These are phyloP conservation scores for Fusarium devonianum DNA, from an alignment of 2,329 filamentous ascomycete species.

Conservation along the genomic window DNA sequence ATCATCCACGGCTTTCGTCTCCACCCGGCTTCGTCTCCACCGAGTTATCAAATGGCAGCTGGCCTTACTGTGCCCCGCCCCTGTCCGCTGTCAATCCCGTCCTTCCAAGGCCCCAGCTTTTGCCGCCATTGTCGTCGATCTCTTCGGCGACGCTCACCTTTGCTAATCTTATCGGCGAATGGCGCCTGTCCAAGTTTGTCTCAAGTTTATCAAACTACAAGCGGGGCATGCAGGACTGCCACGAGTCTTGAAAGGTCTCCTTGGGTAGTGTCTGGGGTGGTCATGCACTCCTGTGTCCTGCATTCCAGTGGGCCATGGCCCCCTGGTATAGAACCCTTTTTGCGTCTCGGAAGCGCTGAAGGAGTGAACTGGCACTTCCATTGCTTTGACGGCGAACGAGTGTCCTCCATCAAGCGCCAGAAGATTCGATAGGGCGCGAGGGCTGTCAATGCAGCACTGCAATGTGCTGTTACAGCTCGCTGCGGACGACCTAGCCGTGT, in stretches of 20 bases:
- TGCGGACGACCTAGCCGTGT: background rate
- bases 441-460: background rate
- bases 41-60: constrained; percentile 24
- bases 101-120: constrained; percentile 30
- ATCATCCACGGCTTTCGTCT: too few species aligned
- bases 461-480: background rate
- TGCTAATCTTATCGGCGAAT: constrained; percentile 34
- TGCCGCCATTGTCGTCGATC: constrained; percentile 33
- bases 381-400: constrained; percentile 18
- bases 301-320: constrained; percentile 32
- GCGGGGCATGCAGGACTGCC: constrained; percentile 1
- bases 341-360: constrained; percentile 22
- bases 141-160: background rate
- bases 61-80: too few species aligned
- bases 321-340: constrained; percentile 10
- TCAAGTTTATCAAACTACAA: constrained; percentile 1
- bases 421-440: too few species aligned
- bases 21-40: constrained; percentile 3
- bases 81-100: constrained; percentile 27
- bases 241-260: constrained; percentile 2
- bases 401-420: constrained; percentile 23
- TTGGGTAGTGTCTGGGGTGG: constrained; percentile 13
- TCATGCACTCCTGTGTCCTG: constrained; percentile 42
- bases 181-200: constrained; percentile 9
- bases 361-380: constrained; percentile 22